Conservation (phyloP, 2,329 filamentous ascomycete species). For the Calonectria hawksworthii region DNA sequence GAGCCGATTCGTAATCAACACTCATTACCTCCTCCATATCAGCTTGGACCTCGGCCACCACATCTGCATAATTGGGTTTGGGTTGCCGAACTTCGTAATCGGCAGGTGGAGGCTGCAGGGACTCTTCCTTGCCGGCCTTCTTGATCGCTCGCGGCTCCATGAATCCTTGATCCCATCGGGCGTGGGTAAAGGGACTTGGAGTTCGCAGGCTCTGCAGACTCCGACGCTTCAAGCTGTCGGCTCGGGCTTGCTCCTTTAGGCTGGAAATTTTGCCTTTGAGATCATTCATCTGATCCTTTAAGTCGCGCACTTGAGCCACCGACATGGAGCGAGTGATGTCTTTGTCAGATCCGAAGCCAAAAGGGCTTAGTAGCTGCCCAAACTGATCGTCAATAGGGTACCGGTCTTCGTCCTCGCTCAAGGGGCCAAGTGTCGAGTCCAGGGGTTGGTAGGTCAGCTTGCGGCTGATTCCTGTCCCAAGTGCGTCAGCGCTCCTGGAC, state of each 20-base stretch:
- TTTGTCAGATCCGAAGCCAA: slow-evolving; percentile 58
- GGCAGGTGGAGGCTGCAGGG: slow-evolving; percentile 32
- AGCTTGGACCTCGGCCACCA: slow-evolving; percentile 13
- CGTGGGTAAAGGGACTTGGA: slow-evolving; percentile 83
- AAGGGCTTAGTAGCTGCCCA: slow-evolving; percentile 60
- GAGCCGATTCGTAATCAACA: slow-evolving; percentile 23
- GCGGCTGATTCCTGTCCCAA: slow-evolving; percentile 50
- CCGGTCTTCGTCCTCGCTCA: slow-evolving; percentile 66
- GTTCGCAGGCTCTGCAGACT: slow-evolving; percentile 83
- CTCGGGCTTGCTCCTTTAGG: slow-evolving; percentile 82
- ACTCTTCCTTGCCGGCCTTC: slow-evolving; percentile 36
- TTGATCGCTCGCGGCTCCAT: slow-evolving; percentile 42
- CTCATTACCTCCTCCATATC: slow-evolving; percentile 29
- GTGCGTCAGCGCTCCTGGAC: slow-evolving; percentile 60
- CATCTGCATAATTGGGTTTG: slow-evolving; percentile 15
- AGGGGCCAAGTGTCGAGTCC: slow-evolving; percentile 63
- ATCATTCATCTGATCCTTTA: slow-evolving; percentile 89
- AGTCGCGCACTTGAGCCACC: slow-evolving; percentile 77
- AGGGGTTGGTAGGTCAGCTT: slow-evolving; percentile 56
- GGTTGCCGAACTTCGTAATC: slow-evolving; percentile 23
- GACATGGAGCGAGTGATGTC: slow-evolving; percentile 77
- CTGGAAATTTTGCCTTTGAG: slow-evolving; percentile 88
- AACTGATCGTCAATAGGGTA: slow-evolving; percentile 37
- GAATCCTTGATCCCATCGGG: slow-evolving; percentile 56
- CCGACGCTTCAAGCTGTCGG: slow-evolving; percentile 82